Conservation (phyloP, 495 filamentous ascomycete genomes). For the Evansstolkia leycettana region DNA sequence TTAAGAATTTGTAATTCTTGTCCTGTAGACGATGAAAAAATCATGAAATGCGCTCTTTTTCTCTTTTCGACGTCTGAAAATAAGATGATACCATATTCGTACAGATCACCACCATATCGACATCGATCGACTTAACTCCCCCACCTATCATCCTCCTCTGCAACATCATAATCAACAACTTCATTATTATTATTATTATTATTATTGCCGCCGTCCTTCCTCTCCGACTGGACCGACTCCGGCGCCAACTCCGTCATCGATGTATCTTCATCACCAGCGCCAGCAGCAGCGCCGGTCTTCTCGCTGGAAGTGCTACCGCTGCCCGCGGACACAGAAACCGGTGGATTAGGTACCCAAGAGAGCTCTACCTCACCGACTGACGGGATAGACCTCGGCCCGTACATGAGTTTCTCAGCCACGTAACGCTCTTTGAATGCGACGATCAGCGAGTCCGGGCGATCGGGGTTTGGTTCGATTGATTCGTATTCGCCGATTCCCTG, state of each 20-base stretch:
- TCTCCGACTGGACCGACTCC: constrained; percentile 8
- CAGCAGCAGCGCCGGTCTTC: too few relatives aligned
- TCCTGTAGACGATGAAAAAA: too few relatives aligned
- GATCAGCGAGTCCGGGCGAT: constrained; percentile 42
- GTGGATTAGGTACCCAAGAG: constrained; percentile 51
- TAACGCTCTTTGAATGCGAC: constrained; percentile 84
- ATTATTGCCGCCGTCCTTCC: constrained; percentile 6
- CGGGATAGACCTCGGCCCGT: constrained; percentile 53
- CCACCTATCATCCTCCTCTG: constrained; percentile 39
- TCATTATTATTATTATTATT: constrained; percentile 15
- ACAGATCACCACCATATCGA: too few relatives aligned
- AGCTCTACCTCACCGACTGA: constrained; percentile 66
- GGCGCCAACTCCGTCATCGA: constrained; percentile 23
- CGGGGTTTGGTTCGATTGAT: constrained; percentile 53
- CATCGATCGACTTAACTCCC: constrained; percentile 4
- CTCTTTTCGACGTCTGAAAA: too few relatives aligned
- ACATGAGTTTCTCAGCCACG: constrained; percentile 77
- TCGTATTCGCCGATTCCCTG: constrained; percentile 79
- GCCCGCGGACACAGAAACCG: constrained; percentile 14
- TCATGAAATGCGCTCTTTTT: too few relatives aligned
- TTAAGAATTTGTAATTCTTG: too few relatives aligned
- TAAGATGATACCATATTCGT: too few relatives aligned
- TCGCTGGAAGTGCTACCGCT: constrained; percentile 15
- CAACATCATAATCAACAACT: constrained; percentile 41
- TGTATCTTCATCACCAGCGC: constrained; percentile 17